A percentile compares a stretch with the other conserved stretches of the same genome.
Conservation (phyloP, 352 stramenopile genomes). For the Globisporangium radiosum region DNA sequence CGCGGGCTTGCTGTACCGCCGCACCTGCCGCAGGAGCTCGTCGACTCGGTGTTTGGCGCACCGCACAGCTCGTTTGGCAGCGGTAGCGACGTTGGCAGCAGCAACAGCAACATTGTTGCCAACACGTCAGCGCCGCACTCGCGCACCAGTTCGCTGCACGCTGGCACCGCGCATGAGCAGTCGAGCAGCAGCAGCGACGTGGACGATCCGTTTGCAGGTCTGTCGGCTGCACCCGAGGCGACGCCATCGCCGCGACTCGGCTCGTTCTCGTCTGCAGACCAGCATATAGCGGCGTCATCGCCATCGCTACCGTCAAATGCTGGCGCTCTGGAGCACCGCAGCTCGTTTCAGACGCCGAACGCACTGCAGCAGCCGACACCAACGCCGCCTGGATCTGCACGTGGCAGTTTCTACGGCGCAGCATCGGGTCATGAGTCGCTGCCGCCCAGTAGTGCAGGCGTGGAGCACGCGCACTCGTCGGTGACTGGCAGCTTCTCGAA, state of each 20-base stretch:
- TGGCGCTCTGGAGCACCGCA: slow-evolving; percentile 1
- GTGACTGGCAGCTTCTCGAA: slow-evolving; percentile 40
- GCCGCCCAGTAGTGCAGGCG: slow-evolving; percentile 5
- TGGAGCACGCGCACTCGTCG: slow-evolving; percentile 33
- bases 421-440: background rate
- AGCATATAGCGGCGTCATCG: background rate
- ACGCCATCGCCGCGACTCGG: slow-evolving; percentile 20
- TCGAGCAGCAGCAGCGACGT: slow-evolving; percentile 25
- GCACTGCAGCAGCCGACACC: slow-evolving; percentile 10
- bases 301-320: slow-evolving; percentile 6
- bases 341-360: slow-evolving; percentile 8
- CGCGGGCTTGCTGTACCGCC: slow-evolving; percentile 69
- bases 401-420: slow-evolving; percentile 11
- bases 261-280: slow-evolving; percentile 13
- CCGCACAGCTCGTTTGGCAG: background rate
- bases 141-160: slow-evolving; percentile 13
- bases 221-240: slow-evolving; percentile 34
- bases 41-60: slow-evolving; percentile 49
- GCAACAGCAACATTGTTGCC: no score
- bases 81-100: slow-evolving; percentile 1
- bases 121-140: slow-evolving; percentile 5
- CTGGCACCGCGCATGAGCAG: slow-evolving; percentile 8
- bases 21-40: slow-evolving; percentile 62
- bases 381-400: slow-evolving; percentile 10
- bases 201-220: slow-evolving; percentile 55